A percentile compares a stretch with the other conserved stretches of the same genome.
Evolutionary conservation across 2,329 filamentous ascomycete genomes (phyloP).

Genomic region (Ophiosphaerella herpotricha): DNA sequence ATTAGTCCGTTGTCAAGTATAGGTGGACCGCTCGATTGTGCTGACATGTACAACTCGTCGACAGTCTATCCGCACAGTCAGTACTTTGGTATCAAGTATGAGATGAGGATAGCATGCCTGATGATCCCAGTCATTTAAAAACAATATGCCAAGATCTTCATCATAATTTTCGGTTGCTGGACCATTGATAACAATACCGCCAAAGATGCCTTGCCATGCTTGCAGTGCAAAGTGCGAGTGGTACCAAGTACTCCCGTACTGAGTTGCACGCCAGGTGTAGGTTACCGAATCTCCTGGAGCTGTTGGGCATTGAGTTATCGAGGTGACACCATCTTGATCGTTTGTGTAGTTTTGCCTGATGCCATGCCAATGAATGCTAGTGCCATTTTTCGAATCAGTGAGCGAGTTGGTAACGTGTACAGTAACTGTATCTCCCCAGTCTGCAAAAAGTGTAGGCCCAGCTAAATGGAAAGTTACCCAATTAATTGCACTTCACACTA

Average conservation of each 20-base stretch:
- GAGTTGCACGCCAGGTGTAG: conserved; percentile 43
- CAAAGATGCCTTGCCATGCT: conserved; percentile 47
- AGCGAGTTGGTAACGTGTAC: conserved; percentile 44
- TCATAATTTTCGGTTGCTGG: conserved; percentile 49
- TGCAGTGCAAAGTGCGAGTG: conserved; percentile 51
- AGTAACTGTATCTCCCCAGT: conserved; percentile 47
- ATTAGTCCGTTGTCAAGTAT: conserved; percentile 51
- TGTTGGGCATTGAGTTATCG: conserved; percentile 40
- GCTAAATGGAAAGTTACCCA: conserved; percentile 5
- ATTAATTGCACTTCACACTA: too few relatives aligned
- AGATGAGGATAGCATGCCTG: conserved; percentile 3
- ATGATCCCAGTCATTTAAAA: conserved; percentile 53
- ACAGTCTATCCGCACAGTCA: too few relatives aligned
- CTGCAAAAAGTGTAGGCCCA: conserved; percentile 50
- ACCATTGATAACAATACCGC: conserved; percentile 49
- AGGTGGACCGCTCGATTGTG: conserved; percentile 44
- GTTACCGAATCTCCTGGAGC: conserved; percentile 28
- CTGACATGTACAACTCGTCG: too few relatives aligned
- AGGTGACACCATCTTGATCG: conserved; percentile 35
- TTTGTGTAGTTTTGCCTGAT: conserved; percentile 39
- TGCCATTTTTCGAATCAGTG: conserved; percentile 33
- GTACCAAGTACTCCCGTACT: conserved; percentile 51
- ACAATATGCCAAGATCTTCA: conserved; percentile 49
- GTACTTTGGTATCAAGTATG: too few relatives aligned
- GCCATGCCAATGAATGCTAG: conserved; percentile 40